Conservation (phyloP, 176 grass and related monocot species). For the Bonia amplexicaulis region DNA sequence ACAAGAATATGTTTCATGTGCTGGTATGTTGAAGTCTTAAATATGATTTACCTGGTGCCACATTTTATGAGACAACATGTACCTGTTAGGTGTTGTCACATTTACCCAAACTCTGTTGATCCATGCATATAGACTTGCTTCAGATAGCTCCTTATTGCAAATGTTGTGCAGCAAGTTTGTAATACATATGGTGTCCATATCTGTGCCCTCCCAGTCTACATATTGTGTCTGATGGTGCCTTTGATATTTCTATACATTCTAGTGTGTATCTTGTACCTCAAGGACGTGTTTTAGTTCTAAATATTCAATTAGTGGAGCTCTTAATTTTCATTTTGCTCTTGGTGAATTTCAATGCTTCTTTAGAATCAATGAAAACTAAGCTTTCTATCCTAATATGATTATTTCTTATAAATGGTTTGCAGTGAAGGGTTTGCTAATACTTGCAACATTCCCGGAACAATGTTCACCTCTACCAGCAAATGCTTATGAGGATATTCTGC, state of each 20-base stretch:
- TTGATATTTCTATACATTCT: constrained; percentile 5
- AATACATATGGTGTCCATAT: background rate
- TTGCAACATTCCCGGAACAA: constrained; percentile 71
- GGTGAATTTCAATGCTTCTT: background rate
- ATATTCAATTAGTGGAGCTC: background rate
- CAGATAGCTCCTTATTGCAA: constrained; percentile 1
- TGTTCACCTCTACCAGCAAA: constrained; percentile 50
- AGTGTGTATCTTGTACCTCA: background rate
- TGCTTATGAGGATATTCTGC: constrained; percentile 59
- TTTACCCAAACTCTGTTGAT: background rate
- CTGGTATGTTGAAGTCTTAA: constrained; percentile 44
- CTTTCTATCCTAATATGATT: constrained; percentile 27
- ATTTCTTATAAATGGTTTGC: constrained; percentile 43
- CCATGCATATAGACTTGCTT: background rate
- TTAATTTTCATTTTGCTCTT: constrained; percentile 10
- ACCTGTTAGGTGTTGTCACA: background rate
- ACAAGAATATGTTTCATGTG: constrained; percentile 48
- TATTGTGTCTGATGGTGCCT: background rate
- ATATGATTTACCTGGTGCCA: background rate
- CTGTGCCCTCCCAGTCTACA: background rate
- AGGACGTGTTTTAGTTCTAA: background rate
- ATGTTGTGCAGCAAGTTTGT: background rate
- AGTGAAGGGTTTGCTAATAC: constrained; percentile 70
- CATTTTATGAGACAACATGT: constrained; percentile 9
- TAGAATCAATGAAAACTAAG: background rate